Conservation (phyloP, 1,284 basidiomycete species). For the Boletus sp. region DNA sequence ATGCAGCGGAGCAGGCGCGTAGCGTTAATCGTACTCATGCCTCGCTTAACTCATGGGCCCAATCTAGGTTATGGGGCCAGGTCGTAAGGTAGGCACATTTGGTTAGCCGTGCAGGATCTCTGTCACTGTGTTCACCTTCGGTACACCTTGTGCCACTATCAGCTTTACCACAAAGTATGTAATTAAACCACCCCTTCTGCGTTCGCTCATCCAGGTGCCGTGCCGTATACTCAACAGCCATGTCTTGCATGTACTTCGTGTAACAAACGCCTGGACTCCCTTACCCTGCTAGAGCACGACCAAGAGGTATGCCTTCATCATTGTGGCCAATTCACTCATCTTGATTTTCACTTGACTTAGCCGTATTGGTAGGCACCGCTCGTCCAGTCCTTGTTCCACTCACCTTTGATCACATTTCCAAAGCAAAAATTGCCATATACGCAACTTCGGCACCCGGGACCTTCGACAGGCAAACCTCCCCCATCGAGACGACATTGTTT, state of each 20-base stretch:
- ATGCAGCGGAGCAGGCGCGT: conserved; percentile 77
- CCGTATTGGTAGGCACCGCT: conserved; percentile 31
- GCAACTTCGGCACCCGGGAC: conserved; percentile 69
- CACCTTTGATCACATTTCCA: conserved; percentile 11
- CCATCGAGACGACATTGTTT: conserved; percentile 37
- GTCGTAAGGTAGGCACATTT: conserved; percentile 60
- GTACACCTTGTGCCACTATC: conserved; percentile 1
- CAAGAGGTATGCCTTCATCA: conserved; percentile 52
- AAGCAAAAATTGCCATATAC: conserved; percentile 74
- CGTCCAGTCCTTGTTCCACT: not conserved
- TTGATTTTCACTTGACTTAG: conserved; percentile 14
- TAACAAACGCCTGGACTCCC: conserved; percentile 71
- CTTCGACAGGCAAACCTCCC: conserved; percentile 74
- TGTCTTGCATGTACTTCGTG: conserved; percentile 72
- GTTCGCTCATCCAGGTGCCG: conserved; percentile 6
- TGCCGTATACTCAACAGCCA: conserved; percentile 36
- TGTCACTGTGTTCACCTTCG: conserved; percentile 3
- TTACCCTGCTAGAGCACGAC: conserved; percentile 72
- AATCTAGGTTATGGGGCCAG: conserved; percentile 71
- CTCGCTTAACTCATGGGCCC: conserved; percentile 6
- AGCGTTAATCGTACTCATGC: not conserved
- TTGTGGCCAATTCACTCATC: conserved; percentile 5
- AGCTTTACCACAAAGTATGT: conserved; percentile 77
- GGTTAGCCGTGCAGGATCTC: conserved; percentile 4
- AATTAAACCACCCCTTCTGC: conserved; percentile 4